Percentiles rank a stretch among this genome's conserved stretches.
Evolutionary conservation across 2,329 filamentous ascomycete species (phyloP).

Genomic region (Volutella citrinella): DNA sequence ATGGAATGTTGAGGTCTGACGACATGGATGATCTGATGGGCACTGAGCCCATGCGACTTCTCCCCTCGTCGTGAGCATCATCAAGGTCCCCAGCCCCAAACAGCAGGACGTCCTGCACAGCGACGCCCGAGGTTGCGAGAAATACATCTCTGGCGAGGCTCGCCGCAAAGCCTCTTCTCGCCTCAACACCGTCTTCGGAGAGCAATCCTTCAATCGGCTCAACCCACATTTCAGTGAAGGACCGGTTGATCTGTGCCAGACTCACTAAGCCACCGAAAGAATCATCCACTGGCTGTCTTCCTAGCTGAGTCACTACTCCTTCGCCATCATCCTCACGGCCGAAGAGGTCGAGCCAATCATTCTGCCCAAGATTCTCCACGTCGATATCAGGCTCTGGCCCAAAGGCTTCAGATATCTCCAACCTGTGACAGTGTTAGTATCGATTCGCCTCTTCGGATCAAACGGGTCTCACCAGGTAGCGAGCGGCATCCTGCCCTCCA

Average conservation of each 20-base stretch:
- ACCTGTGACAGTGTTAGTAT: conserved; percentile 20
- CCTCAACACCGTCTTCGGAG: conserved; percentile 20
- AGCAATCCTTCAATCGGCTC: conserved; percentile 21
- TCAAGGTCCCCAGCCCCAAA: conserved; percentile 20
- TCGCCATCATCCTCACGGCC: conserved; percentile 23
- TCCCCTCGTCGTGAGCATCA: conserved; percentile 7
- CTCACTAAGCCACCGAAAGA: conserved; percentile 21
- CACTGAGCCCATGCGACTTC: conserved; percentile 12
- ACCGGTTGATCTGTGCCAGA: conserved; percentile 25
- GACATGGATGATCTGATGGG: conserved; percentile 25
- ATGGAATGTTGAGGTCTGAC: conserved; percentile 16
- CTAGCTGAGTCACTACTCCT: conserved; percentile 29
- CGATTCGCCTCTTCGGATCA: no score
- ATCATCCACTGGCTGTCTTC: conserved; percentile 21
- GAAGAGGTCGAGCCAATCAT: conserved; percentile 27
- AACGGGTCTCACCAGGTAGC: conserved; percentile 36
- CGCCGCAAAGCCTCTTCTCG: conserved; percentile 26
- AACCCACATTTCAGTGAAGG: conserved; percentile 32
- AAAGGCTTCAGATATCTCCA: conserved; percentile 20
- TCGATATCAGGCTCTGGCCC: conserved; percentile 2
- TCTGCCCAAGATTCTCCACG: conserved; percentile 22
- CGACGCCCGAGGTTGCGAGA: conserved; percentile 32
- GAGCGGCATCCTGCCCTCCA: conserved; percentile 25
- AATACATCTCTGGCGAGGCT: conserved; percentile 34
- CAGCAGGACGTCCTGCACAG: conserved; percentile 32